Evolutionary conservation across 495 filamentous ascomycete genomes (phyloP), one percentile per base, ranked within the genome.

Genomic region (Collariella sp.): DNA sequence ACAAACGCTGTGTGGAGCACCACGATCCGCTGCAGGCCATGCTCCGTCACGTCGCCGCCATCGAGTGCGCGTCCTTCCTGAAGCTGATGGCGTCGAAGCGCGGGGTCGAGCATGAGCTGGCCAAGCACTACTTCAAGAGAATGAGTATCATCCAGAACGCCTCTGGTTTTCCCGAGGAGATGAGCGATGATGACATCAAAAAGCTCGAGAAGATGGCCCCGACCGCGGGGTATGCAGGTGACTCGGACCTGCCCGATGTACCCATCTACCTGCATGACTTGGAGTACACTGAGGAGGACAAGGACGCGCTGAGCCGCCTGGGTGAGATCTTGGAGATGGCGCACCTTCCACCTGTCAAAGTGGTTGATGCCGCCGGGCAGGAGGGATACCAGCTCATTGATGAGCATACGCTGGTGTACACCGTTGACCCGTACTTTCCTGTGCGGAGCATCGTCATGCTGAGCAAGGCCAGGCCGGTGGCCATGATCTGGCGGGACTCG

Each of bases 1-100:
- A 40, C 29, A n/a, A 24, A 12, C 18, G 24, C 9, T 11, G n/a
- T 1, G 12, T 56, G 2, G 19, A 26, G 7, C 40, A 41, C 0
- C 12, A 48, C 42, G 53, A 59, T 13, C 18, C 47, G 19, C 35
- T 56, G 35, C 57, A 56, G 15, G 36, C 35, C 16, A 59, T 59
- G 52, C 42, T 59, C 20, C 52, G 57, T 1, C 52, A 59, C 42
- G 26, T 43, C 6, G 54, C 54, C 0, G 57, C 52, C 1, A 23
- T 59, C 18, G 57, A 59, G 5, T 36, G 56, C 2, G 45, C 52
- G 2, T 33, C 35, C 0, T 10, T 20, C 7, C 0, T 59, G 6
- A 56, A 29, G 42, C 18, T 57, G 3, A 38, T 31, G 6, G 22
- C 41, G 6, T 38, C 46, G n/a, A 11, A n/a, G 0, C 31, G 47